phyloP scores from a whole-genome alignment of 768 basidiomycete species.

The Lentinula raphanica region DNA sequence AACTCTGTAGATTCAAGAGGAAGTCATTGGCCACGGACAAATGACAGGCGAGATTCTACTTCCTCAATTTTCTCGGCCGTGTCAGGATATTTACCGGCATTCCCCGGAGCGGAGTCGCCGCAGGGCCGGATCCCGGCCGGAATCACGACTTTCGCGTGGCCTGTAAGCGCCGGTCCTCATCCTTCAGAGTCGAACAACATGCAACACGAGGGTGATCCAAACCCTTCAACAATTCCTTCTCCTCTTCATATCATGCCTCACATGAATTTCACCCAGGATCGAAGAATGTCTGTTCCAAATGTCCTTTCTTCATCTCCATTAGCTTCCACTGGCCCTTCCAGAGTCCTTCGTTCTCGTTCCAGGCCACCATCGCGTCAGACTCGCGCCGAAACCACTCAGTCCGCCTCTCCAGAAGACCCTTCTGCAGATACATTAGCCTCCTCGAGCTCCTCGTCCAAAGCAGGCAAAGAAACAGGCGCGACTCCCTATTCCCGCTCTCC shows the following conservation, averaged over 20 bases:
- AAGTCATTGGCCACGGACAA: constrained; percentile 41
- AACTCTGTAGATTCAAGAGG: constrained; percentile 68
- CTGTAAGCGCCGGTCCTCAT: constrained; percentile 33
- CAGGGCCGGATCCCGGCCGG: constrained; percentile 57
- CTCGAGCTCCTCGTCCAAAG: constrained; percentile 30
- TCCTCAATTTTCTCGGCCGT: constrained; percentile 66
- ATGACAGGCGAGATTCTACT: constrained; percentile 70
- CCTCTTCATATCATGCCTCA: constrained; percentile 53
- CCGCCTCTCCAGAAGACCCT: constrained; percentile 41
- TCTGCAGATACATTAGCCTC: constrained; percentile 31
- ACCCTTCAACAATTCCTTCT: constrained; percentile 15
- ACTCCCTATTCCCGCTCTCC: constrained; percentile 95
- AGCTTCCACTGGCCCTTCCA: constrained; percentile 38
- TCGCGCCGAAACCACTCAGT: constrained; percentile 33
- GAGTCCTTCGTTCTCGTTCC: constrained; percentile 60
- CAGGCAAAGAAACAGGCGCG: constrained; percentile 41
- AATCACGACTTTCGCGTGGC: constrained; percentile 67
- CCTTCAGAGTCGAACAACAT: constrained; percentile 27
- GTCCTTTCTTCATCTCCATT: constrained; percentile 42
- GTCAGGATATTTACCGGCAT: constrained; percentile 47
- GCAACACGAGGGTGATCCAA: constrained; percentile 51
- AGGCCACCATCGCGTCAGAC: constrained; percentile 66
- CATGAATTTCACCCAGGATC: constrained; percentile 54
- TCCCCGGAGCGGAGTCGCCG: constrained; percentile 57
- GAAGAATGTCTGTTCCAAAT: constrained; percentile 75